Evolutionary conservation across 2,329 filamentous ascomycete genomes (phyloP), one percentile per base, ranked within the genome.

Genomic region (Talaromyces marneffei): DNA sequence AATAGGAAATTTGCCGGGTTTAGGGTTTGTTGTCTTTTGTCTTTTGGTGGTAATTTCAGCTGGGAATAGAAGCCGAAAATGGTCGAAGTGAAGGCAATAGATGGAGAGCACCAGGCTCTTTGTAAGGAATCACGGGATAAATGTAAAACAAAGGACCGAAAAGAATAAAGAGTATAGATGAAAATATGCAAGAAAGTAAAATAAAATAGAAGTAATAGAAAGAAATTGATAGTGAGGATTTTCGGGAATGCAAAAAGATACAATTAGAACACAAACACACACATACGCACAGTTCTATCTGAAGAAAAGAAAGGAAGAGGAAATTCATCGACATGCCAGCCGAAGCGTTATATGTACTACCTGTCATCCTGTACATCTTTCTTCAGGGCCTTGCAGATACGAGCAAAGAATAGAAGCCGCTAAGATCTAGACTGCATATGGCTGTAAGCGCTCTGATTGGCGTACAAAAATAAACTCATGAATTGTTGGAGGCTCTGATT

Each of bases 381-480:
- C n/a, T n/a, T n/a, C 31, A 9, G 16, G 48, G 31, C 31, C 31
- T 25, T 60, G 50, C 57, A 56, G 8, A 44, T n/a, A 25, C 12
- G 20, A 54, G 62, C 62, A 61, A 54, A 63, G 59, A 63, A 58
- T 61, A 63, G 59, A 50, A 59, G 58, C 53, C 20, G 20, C 61
- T 48, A 57, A 60, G 42, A 29, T 50, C n/a, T 59, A 23, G 58
- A 16, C 33, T 46, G 37, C 39, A 20, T 42, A 4, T 7, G 40
- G 9, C 40, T 14, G 3, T 2, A n/a, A 33, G 18, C 18, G 35
- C 2, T 20, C 39, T 59, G 57, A 37, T 44, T 54, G 52, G 52
- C 18, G 35, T 37, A 61, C 57, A 59, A 59, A 59, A 59, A 59
- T 59, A 59, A 59, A 42, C 44, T 53, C 35, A 39, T 7, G 57